phyloP scores from a whole-genome alignment of 352 stramenopile genomes.

The Phytophthora hybrid region DNA sequence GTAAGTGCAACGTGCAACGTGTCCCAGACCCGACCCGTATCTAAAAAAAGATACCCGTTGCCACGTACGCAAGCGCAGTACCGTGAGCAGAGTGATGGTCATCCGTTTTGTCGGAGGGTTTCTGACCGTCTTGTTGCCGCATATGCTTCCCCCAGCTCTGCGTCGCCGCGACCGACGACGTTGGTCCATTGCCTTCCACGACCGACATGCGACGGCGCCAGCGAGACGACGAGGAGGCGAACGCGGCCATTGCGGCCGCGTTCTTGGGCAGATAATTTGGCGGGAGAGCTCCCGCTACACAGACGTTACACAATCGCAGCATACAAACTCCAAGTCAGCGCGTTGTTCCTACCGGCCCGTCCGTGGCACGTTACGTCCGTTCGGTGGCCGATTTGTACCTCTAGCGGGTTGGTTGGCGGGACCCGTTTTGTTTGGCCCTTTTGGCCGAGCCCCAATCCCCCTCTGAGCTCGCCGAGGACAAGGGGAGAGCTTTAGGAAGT shows the following conservation, averaged over 20 bases:
- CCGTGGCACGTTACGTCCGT: neutral
- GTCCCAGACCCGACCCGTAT: neutral
- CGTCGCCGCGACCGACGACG: neutral
- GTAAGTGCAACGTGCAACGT: slow-evolving; percentile 17
- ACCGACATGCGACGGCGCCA: slow-evolving; percentile 8
- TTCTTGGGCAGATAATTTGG: slow-evolving; percentile 35
- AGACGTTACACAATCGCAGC: neutral
- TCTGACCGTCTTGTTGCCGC: slow-evolving; percentile 17
- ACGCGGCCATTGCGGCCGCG: slow-evolving; percentile 44
- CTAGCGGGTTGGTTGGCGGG: slow-evolving; percentile 24
- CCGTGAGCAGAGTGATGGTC: slow-evolving; percentile 32
- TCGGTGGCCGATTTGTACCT: slow-evolving; percentile 13
- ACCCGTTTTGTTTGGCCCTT: slow-evolving; percentile 26
- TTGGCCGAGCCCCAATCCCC: slow-evolving; percentile 10
- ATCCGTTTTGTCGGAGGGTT: slow-evolving; percentile 7
- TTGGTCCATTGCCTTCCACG: neutral
- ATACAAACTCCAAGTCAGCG: slow-evolving; percentile 34
- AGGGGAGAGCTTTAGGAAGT: slow-evolving; percentile 46
- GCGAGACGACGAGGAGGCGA: slow-evolving; percentile 33
- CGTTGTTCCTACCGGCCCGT: neutral
- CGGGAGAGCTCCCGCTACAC: slow-evolving; percentile 5
- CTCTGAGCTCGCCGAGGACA: slow-evolving; percentile 19
- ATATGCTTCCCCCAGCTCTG: slow-evolving; percentile 18
- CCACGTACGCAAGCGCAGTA: slow-evolving; percentile 10
- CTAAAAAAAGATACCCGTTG: slow-evolving; percentile 28